Conservation (phyloP, 768 basidiomycete species). For the Phanerochaete sordida region DNA sequence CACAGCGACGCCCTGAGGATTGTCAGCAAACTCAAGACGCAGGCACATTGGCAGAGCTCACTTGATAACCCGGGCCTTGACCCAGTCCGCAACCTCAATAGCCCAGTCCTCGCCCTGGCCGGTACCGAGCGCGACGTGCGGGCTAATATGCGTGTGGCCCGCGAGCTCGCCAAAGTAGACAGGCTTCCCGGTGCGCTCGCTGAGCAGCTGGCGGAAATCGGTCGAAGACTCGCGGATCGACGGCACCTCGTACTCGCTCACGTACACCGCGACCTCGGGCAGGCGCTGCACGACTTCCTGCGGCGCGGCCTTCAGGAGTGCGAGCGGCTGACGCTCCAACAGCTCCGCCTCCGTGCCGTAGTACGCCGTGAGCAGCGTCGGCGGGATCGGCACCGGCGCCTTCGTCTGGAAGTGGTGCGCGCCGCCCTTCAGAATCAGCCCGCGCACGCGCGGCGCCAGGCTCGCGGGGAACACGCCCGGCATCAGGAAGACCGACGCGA, state of each 20-base stretch:
- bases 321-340: conserved; percentile 36
- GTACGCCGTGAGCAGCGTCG: conserved; percentile 31
- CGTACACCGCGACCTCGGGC: conserved; percentile 46
- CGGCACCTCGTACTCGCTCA: conserved; percentile 52
- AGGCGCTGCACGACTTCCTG: conserved; percentile 33
- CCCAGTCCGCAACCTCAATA: conserved; percentile 34
- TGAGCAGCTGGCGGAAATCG: conserved; percentile 37
- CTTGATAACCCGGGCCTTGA: conserved; percentile 10
- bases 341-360: conserved; percentile 36
- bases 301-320: conserved; percentile 36
- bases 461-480: conserved; percentile 17
- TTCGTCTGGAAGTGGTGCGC: conserved; percentile 33
- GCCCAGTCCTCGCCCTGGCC: conserved; percentile 66
- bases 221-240: conserved; percentile 35
- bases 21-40: too few species aligned
- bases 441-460: conserved; percentile 37
- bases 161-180: conserved; percentile 33
- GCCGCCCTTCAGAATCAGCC: conserved; percentile 44
- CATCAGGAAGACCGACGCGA: conserved; percentile 41
- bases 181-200: conserved; percentile 29
- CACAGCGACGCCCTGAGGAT: too few species aligned
- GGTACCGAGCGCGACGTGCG: conserved; percentile 43
- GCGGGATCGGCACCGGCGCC: neutral
- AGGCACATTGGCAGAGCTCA: neutral
- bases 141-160: conserved; percentile 65